A percentile compares a stretch with the other conserved stretches of the same genome.
phyloP scores from a whole-genome alignment of 2,329 filamentous ascomycete species.

The Exophiala calicioides region DNA sequence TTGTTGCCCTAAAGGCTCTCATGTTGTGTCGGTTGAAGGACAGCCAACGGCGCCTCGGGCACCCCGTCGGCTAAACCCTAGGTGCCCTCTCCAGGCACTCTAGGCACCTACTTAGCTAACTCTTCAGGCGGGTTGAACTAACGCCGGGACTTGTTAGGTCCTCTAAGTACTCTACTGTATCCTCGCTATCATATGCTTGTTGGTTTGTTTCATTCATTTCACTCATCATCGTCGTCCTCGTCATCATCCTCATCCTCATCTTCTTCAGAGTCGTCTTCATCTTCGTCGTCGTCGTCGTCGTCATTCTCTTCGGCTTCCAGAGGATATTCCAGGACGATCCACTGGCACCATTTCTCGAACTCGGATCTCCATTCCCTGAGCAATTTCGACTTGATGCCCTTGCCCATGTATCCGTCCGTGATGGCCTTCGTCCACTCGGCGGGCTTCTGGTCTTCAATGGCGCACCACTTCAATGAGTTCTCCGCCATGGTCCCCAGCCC shows the following conservation, averaged over 20 bases:
- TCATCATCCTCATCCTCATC: constrained; percentile 29
- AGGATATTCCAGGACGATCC: constrained; percentile 78
- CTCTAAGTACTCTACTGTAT: too few species aligned
- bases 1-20: too few species aligned
- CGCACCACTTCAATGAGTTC: constrained; percentile 88
- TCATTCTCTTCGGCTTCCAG: constrained; percentile 50
- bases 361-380: constrained; percentile 76
- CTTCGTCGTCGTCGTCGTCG: constrained; percentile 29
- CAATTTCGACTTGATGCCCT: constrained; percentile 68
- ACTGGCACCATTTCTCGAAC: constrained; percentile 89
- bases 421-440: constrained; percentile 73
- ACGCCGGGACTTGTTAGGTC: too few species aligned
- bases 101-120: too few species aligned
- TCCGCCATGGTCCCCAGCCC: constrained; percentile 85
- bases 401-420: constrained; percentile 70
- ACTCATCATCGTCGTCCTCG: constrained; percentile 24
- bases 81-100: too few species aligned
- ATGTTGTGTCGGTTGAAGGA: too few species aligned
- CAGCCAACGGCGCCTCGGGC: too few species aligned
- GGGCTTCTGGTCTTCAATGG: constrained; percentile 75
- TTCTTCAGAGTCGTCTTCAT: constrained; percentile 27
- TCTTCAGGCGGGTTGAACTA: background rate
- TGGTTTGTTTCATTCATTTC: too few species aligned
- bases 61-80: too few species aligned
- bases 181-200: too few species aligned